Conservation (phyloP, 306 rosid species). For the Senna tora region DNA sequence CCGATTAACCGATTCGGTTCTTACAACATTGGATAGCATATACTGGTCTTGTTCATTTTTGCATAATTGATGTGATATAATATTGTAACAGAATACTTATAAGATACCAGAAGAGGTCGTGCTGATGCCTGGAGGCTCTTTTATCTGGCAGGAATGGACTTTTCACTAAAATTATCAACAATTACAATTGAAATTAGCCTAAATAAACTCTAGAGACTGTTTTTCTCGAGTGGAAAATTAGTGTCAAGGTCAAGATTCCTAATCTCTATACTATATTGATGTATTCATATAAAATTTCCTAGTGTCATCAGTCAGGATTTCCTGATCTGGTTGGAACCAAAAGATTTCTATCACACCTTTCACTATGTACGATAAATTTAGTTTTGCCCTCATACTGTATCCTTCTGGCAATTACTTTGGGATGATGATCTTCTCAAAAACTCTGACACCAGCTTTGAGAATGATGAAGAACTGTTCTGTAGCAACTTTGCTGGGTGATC, state of each 20-base stretch:
- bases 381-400: slow-evolving; percentile 1
- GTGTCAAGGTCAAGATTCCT: slow-evolving; percentile 3
- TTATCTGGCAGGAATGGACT: not conserved
- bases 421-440: slow-evolving; percentile 72
- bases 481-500: slow-evolving; percentile 69
- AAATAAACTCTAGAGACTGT: not conserved
- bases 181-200: not conserved
- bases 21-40: too few relatives aligned
- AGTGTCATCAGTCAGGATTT: not conserved
- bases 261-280: not conserved
- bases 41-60: not conserved
- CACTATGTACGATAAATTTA: slow-evolving; percentile 12
- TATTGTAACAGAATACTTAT: not conserved
- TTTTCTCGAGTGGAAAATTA: too few relatives aligned
- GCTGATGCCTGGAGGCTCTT: not conserved
- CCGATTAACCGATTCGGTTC: too few relatives aligned
- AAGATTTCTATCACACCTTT: not conserved
- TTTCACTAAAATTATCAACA: slow-evolving; percentile 1
- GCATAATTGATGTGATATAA: not conserved
- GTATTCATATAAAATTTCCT: not conserved
- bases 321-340: too few relatives aligned
- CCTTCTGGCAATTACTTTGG: slow-evolving; percentile 31
- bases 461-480: slow-evolving; percentile 60
- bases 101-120: not conserved
- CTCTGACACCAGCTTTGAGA: slow-evolving; percentile 85